Conservation (phyloP, 768 basidiomycete genomes). For the Suillus subluteus region DNA sequence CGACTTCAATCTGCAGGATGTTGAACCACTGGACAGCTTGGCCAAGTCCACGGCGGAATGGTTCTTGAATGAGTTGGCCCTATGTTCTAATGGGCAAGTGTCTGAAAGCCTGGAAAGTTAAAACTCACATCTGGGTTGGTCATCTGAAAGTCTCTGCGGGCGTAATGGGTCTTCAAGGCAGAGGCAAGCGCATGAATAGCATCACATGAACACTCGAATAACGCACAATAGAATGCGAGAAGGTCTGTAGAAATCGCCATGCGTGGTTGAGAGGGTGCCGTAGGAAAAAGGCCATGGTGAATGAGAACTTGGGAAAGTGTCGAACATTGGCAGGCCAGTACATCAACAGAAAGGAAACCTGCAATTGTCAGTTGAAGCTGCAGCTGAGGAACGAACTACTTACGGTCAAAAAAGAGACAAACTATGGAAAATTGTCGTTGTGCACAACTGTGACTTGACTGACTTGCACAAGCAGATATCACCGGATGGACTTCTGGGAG, state of each 20-base stretch:
- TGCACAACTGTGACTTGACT: neutral
- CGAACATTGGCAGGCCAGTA: slow-evolving; percentile 29
- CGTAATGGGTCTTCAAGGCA: slow-evolving; percentile 6
- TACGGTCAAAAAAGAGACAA: slow-evolving; percentile 9
- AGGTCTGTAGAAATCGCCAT: slow-evolving; percentile 31
- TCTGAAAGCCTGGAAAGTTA: neutral
- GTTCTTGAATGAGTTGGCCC: slow-evolving; percentile 30
- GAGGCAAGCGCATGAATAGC: slow-evolving; percentile 17
- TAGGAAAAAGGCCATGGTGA: slow-evolving; percentile 38
- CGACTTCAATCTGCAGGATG: slow-evolving; percentile 20
- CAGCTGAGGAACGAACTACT: neutral
- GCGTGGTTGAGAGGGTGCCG: slow-evolving; percentile 22
- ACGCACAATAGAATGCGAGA: slow-evolving; percentile 35
- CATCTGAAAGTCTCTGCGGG: slow-evolving; percentile 17
- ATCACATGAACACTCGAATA: slow-evolving; percentile 43
- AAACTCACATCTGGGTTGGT: neutral
- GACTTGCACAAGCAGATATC: slow-evolving; percentile 8
- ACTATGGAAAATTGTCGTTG: neutral
- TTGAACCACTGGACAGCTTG: slow-evolving; percentile 36
- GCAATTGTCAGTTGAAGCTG: neutral
- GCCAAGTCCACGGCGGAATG: slow-evolving; percentile 33
- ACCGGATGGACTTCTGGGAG: neutral
- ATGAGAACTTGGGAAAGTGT: slow-evolving; percentile 28
- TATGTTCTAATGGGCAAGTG: slow-evolving; percentile 11
- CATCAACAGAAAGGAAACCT: slow-evolving; percentile 22